Base-by-base conservation (phyloP, 2,329 filamentous ascomycete genomes). In the Hawksworthiomyces lignivorus region DNA sequence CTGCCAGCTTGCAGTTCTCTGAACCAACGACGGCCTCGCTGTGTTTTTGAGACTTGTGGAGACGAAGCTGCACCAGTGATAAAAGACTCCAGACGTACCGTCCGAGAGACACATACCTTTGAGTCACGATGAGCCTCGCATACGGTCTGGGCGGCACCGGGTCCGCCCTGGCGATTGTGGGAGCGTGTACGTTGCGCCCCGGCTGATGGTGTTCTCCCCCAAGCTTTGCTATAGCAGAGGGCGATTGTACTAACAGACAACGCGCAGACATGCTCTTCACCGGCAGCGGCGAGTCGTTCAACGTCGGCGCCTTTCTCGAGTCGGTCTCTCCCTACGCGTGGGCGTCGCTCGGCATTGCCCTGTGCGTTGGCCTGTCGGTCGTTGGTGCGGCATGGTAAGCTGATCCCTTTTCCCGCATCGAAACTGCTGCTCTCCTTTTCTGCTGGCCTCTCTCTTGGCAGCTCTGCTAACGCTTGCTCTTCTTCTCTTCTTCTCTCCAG, bases 311-410 rank as follows among this genome's bases (percentile, higher is more conserved):
- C 62, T 97, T 97, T 63, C 80, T 98, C 64, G 88, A 95, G 68
- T 82, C 84, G 49, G 79, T 97, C 55, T 97, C 92, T 44, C 94
- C 92, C 18, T 94, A 90, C 61, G 86, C 84, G 36, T 98, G 89
- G 88, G 92, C 90, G 48, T 82, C 80, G 62, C 65, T 92, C 43
- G 94, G 92, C 52, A 95, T 98, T 57, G 84, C 79, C 38, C 77
- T 97, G 48, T 98, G 92, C 67, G 97, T 98, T 59, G 89, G 90
- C 47, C 72, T 97, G 45, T 98, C 92, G 43, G 90, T 96, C 33
- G 87, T 97, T 27, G 92, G 92, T 61, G 94, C 92, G 60, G 90
- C 90, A 75, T 98, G 92, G 92, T 97, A 79, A 52, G 70, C 56
- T 12, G 12, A 8, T 26, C 24, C 24, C 24, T 26, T 26, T 26